Conservation (phyloP, 106 monocot genomes). For the Narthecium ossifragum region DNA sequence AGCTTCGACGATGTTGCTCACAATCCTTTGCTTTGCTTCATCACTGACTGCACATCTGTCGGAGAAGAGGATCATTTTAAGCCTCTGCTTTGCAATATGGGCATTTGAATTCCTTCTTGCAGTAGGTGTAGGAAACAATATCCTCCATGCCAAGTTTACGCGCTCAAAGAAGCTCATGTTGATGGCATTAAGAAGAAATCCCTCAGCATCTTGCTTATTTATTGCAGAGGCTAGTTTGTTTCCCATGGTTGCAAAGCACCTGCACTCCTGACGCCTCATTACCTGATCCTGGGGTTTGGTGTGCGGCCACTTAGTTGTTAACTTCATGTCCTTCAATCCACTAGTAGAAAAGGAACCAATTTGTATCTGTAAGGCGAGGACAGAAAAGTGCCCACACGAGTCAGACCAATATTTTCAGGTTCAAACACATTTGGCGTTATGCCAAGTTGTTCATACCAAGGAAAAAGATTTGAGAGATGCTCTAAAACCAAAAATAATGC, state of each 20-base stretch:
- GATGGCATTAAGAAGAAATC: slow-evolving; percentile 49
- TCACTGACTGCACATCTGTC: slow-evolving; percentile 89
- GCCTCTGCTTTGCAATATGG: slow-evolving; percentile 79
- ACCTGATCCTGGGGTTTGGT: not conserved
- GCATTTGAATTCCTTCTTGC: slow-evolving; percentile 57
- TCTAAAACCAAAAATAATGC: too few relatives aligned
- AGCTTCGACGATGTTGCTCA: slow-evolving; percentile 51
- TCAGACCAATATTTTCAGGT: too few relatives aligned
- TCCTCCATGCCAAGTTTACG: slow-evolving; percentile 70
- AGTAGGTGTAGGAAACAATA: slow-evolving; percentile 57
- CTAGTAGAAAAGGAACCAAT: slow-evolving; percentile 21
- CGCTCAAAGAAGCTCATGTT: slow-evolving; percentile 82
- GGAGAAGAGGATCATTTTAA: slow-evolving; percentile 94
- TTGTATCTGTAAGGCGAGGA: slow-evolving; percentile 15
- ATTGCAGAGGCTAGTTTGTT: slow-evolving; percentile 15
- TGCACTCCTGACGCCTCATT: not conserved
- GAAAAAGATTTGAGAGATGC: too few relatives aligned
- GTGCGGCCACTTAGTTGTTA: slow-evolving; percentile 7
- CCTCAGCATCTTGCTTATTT: slow-evolving; percentile 39
- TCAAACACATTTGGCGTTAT: too few relatives aligned
- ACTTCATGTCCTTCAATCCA: slow-evolving; percentile 11
- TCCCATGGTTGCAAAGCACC: slow-evolving; percentile 5
- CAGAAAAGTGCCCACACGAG: not conserved
- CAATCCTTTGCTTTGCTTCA: slow-evolving; percentile 90
- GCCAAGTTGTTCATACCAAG: too few relatives aligned